These are phyloP conservation scores for Colletotrichum sp. DNA, from an alignment of 2,329 filamentous ascomycete species.

Conservation along the genomic window DNA sequence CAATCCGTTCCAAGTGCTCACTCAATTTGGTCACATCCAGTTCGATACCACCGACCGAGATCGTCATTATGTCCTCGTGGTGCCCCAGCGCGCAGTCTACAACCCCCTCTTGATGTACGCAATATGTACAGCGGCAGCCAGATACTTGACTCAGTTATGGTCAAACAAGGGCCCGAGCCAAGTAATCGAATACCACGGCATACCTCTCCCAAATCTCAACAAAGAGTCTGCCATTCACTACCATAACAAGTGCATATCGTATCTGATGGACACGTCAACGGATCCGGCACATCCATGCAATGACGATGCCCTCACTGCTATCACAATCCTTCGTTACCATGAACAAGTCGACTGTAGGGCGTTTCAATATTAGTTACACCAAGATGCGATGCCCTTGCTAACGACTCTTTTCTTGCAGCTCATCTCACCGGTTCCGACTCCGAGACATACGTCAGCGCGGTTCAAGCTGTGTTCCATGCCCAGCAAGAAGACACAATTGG, in stretches of 20 bases:
- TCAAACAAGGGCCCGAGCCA: neutral
- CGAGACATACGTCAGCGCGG: constrained; percentile 1
- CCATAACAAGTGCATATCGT: neutral
- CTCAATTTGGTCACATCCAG: neutral
- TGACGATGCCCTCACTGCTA: neutral
- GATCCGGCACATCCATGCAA: constrained; percentile 1
- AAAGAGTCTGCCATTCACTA: neutral
- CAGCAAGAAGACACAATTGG: constrained; percentile 1
- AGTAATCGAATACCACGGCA: neutral
- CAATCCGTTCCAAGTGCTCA: neutral
- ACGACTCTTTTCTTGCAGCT: neutral
- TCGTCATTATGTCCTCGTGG: neutral
- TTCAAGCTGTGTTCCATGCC: neutral
- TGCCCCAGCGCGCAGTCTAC: neutral
- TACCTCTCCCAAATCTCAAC: neutral
- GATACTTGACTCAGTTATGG: neutral
- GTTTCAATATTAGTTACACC: fast-evolving
- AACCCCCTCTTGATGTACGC: neutral
- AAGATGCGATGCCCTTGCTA: fast-evolving
- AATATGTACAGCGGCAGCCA: neutral
- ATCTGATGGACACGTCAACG: neutral
- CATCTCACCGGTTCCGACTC: neutral
- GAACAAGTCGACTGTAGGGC: constrained; percentile 4
- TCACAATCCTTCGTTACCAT: neutral
- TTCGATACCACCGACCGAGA: constrained; percentile 7